Evolutionary conservation across 257 asterid species (phyloP), one percentile per base, ranked within the genome.

Genomic region (Ballota nigra): DNA sequence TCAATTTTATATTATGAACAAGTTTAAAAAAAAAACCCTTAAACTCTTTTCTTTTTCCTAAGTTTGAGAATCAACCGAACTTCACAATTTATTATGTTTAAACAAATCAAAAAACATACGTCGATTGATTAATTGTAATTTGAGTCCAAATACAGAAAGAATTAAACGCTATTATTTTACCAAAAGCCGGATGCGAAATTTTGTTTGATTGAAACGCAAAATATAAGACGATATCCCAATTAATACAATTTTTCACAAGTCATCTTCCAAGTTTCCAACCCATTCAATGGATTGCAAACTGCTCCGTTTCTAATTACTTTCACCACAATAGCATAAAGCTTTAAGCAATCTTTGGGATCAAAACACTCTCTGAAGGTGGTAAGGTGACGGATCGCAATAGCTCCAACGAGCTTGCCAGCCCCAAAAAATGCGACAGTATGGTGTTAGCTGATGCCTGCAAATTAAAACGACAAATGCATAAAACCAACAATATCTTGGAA

Each of bases 371-470:
- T n/a, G 96, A 66, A 53, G 95, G 49, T 16, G 96, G 97, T 75
- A 88, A 78, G 40, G 99, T 87, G 79, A 95, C 96, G 0, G 99
- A 92, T 12, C 98, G 97, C 85, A 95, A 66, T 70, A 95, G 78
- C 87, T 92, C 96, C 82, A 92, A 79, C 1, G 97, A 92, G 89
- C 88, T 86, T n/a, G 75, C 83, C 7, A 95, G 79, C 49, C 99
- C 99, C 1, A 95, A 70, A 63, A 95, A 92, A 80, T 92, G 99
- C 18, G 99, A 85, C n/a, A 95, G 89, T 49, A 95, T 84, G 4
- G 97, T 88, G 80, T 95, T 95, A 41, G 97, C 98, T 33, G 92
- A 88, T 72, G 99, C 97, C 98, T 95, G 89, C 73, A 51, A 47
- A 12, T 24, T 57, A 13, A 20, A 55, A 55, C 2, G 5, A 22